Base-by-base conservation (phyloP, 2,329 filamentous ascomycete species). In the Calonectria pteridis region DNA sequence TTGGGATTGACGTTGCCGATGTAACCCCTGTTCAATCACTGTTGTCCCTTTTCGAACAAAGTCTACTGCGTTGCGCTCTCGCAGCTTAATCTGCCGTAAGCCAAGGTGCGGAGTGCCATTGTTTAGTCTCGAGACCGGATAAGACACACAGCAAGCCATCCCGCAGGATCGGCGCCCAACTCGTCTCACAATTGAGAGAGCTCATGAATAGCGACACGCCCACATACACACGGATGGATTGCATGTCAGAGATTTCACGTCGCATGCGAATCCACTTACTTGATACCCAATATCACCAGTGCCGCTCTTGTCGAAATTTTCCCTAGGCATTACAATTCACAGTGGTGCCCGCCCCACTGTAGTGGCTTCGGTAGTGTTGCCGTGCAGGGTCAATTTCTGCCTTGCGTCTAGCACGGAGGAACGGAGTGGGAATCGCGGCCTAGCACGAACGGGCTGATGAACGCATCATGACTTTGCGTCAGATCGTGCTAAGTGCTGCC, bases 211-310 rank as follows among this genome's bases (percentile, higher is more conserved):
- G 26, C 62, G 31, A 46, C 63, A 50, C 51, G 43, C 28, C 40
- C 9, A 26, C 53, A 33, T 65, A n/a, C n/a, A n/a, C n/a, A n/a
- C 69, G 20, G 46, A 37, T 33, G 29, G 29, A 33, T 23, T 35
- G 28, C 26, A 62, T 40, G 33, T 40, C 70, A 68, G 70, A 72
- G 55, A 72, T 72, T 72, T 68, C 69, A 63, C 16, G n/a, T 65
- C 31, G 64, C 69, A 72, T 67, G 26, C 23, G 28, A 63, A n/a
- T 14, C 55, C 51, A 67, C 51, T 46, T 43, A 43, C 28, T 67
- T 46, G 63, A 63, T 20, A 53, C 69, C 69, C 31, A 63, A 72
- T 35, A 35, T 63, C 31, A 23, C 53, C 53, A 26, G 23, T 43
- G 43, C 33, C 28, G 26, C 55, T 18, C 33, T 66, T 67, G 49